Base-by-base conservation (phyloP, 371 early-diverging fungal genomes). In the Fennellomyces sp. region DNA sequence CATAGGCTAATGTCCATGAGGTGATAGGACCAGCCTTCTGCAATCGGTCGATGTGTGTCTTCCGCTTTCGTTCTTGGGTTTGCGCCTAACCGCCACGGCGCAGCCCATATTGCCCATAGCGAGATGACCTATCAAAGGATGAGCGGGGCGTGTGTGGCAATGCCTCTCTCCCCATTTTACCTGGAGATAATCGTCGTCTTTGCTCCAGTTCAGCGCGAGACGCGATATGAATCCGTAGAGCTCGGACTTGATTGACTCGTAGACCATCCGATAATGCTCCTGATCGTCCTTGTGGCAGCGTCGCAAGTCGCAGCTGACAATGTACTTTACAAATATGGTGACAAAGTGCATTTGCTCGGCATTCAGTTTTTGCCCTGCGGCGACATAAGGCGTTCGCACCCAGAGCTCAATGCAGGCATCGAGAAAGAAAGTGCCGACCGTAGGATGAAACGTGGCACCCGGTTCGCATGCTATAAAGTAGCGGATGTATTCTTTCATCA, bases 41-140 rank as follows among this genome's bases (percentile, higher is more conserved):
- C 30, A 11, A 68, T 53, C 0, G 69, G 68, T 13, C 25, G 25
- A 25, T 58, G 58, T 2, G 28, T 36, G 0, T 56, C n/a, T 0
- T 38, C 36, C 17, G 59, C 56, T 2, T 39, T 31, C 4, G 52
- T 51, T 25, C 30, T 26, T 8, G 60, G 54, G 0, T 13, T 25
- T 5, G 38, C 13, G 17, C 72, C 72, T 4, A 64, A 47, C 29
- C 23, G 52, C 78, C 78, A 77, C 1, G 78, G 69, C 5, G 65
- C 57, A 26, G 70, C 67, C 78, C 78, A 77, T 2, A 69, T 15
- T 1, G 58, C 25, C 78, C 78, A 77, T 2, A 77, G 38, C 12
- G 66, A 61, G 0, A 73, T 53, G 12, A 69, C 61, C 56, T 58
- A 33, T 4, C 2, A 54, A 25, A 54, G 10, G 26, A 23, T 31